Percentiles rank a stretch among this genome's conserved stretches.
Conservation (phyloP, 2,329 filamentous ascomycete genomes). For the Fusarium globosum region DNA sequence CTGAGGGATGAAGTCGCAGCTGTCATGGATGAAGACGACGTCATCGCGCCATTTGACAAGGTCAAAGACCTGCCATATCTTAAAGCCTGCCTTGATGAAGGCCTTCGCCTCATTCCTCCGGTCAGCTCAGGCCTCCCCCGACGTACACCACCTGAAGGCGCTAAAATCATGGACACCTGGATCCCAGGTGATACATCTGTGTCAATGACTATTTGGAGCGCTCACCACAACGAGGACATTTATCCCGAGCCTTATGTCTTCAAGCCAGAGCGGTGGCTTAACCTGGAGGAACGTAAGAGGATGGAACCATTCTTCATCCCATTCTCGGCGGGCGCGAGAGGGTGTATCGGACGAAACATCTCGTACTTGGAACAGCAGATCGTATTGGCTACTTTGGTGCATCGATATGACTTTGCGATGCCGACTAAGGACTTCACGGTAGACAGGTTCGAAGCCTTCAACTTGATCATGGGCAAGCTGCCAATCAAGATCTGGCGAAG, state of each 20-base stretch:
- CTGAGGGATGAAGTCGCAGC: conserved; percentile 59
- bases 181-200: conserved; percentile 54
- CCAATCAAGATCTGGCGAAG: not conserved
- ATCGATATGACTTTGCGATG: conserved; percentile 54
- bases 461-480: conserved; percentile 5
- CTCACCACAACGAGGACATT: conserved; percentile 53
- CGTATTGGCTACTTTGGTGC: conserved; percentile 54
- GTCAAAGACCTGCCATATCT: conserved; percentile 64
- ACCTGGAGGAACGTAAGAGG: conserved; percentile 45
- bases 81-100: conserved; percentile 62
- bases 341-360: conserved; percentile 56
- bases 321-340: conserved; percentile 55
- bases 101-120: conserved; percentile 49
- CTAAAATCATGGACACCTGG: conserved; percentile 45
- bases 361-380: conserved; percentile 59
- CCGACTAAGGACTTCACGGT: not conserved
- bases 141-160: conserved; percentile 45
- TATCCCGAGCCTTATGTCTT: conserved; percentile 55
- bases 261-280: conserved; percentile 55
- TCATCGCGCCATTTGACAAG: conserved; percentile 61
- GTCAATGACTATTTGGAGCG: conserved; percentile 51
- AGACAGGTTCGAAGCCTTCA: not conserved
- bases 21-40: conserved; percentile 55
- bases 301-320: conserved; percentile 53
- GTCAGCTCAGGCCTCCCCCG: conserved; percentile 45